These are phyloP conservation scores for Hydnomerulius pinastri DNA, from an alignment of 768 basidiomycete genomes.

Conservation along the genomic window DNA sequence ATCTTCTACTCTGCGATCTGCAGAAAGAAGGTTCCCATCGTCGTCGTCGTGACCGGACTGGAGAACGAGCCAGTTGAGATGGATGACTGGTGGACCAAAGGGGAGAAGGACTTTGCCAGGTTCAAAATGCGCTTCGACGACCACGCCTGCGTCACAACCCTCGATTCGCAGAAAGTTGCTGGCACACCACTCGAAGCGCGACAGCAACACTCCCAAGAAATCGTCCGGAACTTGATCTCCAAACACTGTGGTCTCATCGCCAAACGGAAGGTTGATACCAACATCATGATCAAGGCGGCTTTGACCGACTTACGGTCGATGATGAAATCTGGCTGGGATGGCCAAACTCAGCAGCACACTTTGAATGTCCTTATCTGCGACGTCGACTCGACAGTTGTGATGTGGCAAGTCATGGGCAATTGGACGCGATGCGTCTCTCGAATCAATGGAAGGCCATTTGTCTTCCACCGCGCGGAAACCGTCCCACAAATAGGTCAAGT, in stretches of 20 bases:
- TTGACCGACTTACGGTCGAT: conserved; percentile 27
- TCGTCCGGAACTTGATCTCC: conserved; percentile 22
- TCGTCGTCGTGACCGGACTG: conserved; percentile 33
- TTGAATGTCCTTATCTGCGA: conserved; percentile 22
- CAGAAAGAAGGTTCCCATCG: conserved; percentile 33
- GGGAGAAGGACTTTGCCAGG: conserved; percentile 30
- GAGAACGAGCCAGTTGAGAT: conserved; percentile 35
- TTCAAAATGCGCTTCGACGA: conserved; percentile 39
- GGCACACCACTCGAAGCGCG: conserved; percentile 20
- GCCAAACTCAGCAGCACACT: conserved; percentile 11
- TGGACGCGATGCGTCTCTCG: conserved; percentile 16
- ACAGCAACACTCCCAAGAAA: conserved; percentile 20
- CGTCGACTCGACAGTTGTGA: conserved; percentile 14
- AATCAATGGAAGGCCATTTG: conserved; percentile 25
- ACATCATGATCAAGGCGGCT: conserved; percentile 27
- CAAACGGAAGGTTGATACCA: conserved; percentile 20
- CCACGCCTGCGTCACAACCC: conserved; percentile 45
- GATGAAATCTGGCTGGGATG: conserved; percentile 27
- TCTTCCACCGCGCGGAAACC: conserved; percentile 22
- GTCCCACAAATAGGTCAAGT: conserved; percentile 15
- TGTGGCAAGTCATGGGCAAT: conserved; percentile 16
- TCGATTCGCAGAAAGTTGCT: conserved; percentile 15
- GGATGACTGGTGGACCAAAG: conserved; percentile 41
- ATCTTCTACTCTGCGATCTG: conserved; percentile 33
- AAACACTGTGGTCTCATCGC: conserved; percentile 16